phyloP scores from a whole-genome alignment of 768 basidiomycete genomes.

The Tricholomella constricta region DNA sequence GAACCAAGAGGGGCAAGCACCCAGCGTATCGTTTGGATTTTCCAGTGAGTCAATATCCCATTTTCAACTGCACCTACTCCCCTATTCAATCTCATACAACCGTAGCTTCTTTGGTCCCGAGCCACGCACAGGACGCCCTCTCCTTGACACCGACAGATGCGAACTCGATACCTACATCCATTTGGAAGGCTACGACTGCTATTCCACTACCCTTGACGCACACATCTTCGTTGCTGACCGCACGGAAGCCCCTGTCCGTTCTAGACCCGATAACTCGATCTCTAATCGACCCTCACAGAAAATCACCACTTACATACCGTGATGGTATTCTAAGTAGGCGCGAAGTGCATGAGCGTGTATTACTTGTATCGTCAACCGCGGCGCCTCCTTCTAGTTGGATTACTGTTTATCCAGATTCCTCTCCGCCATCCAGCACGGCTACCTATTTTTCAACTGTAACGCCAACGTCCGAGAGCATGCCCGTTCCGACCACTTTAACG shows the following conservation, averaged over 20 bases:
- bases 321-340: neutral
- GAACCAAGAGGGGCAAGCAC: neutral
- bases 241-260: neutral
- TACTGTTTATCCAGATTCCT: neutral
- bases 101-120: no score
- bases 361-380: neutral
- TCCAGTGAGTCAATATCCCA: neutral
- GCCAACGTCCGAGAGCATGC: neutral
- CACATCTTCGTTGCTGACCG: neutral
- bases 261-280: neutral
- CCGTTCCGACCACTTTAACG: neutral
- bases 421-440: neutral
- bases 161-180: neutral
- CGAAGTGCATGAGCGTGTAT: neutral
- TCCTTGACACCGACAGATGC: neutral
- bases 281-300: neutral
- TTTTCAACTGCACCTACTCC: neutral
- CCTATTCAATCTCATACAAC: neutral
- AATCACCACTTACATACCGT: neutral
- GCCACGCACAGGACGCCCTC: neutral
- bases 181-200: neutral
- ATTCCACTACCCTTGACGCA: neutral
- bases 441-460: neutral
- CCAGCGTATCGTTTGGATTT: neutral
- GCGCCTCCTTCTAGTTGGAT: neutral